Conservation (phyloP, 2,329 filamentous ascomycete species). For the Apiospora arundinis region DNA sequence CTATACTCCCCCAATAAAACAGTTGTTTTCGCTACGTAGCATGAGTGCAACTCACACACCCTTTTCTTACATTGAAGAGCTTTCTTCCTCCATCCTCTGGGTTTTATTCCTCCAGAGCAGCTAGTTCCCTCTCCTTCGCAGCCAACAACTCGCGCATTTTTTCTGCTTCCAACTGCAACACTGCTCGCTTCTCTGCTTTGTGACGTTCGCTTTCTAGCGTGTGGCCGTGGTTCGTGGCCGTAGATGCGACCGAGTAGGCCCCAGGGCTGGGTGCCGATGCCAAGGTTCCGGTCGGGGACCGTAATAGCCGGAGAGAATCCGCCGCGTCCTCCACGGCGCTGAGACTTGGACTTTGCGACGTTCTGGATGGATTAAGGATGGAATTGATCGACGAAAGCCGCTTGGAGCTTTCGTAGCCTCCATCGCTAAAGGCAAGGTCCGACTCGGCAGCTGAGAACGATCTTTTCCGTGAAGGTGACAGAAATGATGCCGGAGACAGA, state of each 20-base stretch:
- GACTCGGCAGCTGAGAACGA: constrained; percentile 69
- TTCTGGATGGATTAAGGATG: constrained; percentile 66
- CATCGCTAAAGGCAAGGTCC: constrained; percentile 48
- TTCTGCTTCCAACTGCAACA: constrained; percentile 76
- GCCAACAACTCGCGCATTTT: constrained; percentile 75
- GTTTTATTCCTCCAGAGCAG: constrained; percentile 49
- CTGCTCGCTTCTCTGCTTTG: constrained; percentile 67
- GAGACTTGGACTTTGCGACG: constrained; percentile 33
- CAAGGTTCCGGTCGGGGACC: constrained; percentile 50
- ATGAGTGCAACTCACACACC: background rate
- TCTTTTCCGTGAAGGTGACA: constrained; percentile 67
- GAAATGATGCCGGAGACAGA: constrained; percentile 65
- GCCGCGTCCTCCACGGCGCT: constrained; percentile 42
- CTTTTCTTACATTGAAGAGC: background rate
- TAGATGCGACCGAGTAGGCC: constrained; percentile 43
- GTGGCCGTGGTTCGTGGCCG: constrained; percentile 31
- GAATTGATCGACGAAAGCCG: constrained; percentile 78
- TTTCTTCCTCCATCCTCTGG: background rate
- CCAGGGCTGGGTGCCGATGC: constrained; percentile 50
- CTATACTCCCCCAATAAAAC: background rate
- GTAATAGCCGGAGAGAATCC: constrained; percentile 50
- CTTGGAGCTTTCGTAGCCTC: constrained; percentile 58
- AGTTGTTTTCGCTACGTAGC: background rate
- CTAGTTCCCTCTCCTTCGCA: constrained; percentile 77
- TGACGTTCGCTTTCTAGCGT: constrained; percentile 53